These are phyloP conservation scores for Aspergillus vadensis DNA, from an alignment of 2,329 filamentous ascomycete species.

Conservation along the genomic window DNA sequence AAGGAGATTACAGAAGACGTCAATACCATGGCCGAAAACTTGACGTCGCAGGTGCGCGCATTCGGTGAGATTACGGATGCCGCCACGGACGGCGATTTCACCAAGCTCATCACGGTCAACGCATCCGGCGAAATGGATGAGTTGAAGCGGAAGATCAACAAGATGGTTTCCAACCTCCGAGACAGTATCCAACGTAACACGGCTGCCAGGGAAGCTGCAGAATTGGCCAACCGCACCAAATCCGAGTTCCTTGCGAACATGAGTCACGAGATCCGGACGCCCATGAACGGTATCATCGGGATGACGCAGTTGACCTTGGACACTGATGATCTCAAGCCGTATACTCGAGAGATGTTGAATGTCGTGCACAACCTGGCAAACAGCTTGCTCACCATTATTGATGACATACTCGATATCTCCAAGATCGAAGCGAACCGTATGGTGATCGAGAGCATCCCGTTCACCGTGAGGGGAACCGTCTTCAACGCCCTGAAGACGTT, in stretches of 20 bases:
- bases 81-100: slow-evolving; percentile 95
- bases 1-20: slow-evolving; percentile 98
- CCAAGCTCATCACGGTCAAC: slow-evolving; percentile 93
- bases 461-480: slow-evolving; percentile 88
- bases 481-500: slow-evolving; percentile 97
- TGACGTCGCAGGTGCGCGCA: slow-evolving; percentile 94
- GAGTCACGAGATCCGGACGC: slow-evolving; percentile 97
- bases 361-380: slow-evolving; percentile 97
- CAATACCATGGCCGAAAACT: slow-evolving; percentile 84
- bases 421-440: slow-evolving; percentile 93
- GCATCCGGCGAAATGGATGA: slow-evolving; percentile 99
- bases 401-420: slow-evolving; percentile 70
- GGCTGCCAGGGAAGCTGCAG: slow-evolving; percentile 90
- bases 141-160: slow-evolving; percentile 97
- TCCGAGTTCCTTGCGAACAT: slow-evolving; percentile 98
- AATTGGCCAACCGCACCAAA: slow-evolving; percentile 96
- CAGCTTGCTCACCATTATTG: slow-evolving; percentile 94
- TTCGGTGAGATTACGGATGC: slow-evolving; percentile 99
- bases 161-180: slow-evolving; percentile 94
- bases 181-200: slow-evolving; percentile 98
- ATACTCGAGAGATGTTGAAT: slow-evolving; percentile 97
- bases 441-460: slow-evolving; percentile 97
- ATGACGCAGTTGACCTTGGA: slow-evolving; percentile 97
- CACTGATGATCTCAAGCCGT: slow-evolving; percentile 89
- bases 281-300: slow-evolving; percentile 96